Conservation (phyloP, 257 asterid species). For the Ophiorrhiza pumila region DNA sequence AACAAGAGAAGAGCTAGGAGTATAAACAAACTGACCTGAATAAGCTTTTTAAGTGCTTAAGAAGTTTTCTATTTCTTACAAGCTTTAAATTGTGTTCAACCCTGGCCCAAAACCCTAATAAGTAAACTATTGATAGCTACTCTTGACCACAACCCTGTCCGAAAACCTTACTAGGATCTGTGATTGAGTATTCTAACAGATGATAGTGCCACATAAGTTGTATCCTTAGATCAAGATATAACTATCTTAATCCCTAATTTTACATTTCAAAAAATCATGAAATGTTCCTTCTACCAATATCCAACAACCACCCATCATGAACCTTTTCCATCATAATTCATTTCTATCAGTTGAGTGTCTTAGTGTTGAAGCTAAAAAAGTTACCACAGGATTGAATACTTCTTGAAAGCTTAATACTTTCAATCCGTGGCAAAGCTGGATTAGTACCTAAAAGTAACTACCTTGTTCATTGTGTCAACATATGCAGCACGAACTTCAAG, state of each 20-base stretch:
- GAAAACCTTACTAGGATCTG: not conserved
- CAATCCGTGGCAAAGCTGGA: slow-evolving; percentile 18
- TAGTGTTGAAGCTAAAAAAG: not conserved
- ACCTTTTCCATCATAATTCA: not conserved
- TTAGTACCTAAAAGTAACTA: slow-evolving; percentile 26
- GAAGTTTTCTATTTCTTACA: not conserved
- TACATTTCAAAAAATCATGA: not conserved
- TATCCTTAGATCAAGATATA: not conserved
- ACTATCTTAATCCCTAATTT: not conserved
- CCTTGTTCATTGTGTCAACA: slow-evolving; percentile 98
- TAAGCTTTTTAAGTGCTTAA: not conserved
- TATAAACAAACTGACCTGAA: not conserved
- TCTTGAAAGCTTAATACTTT: slow-evolving; percentile 12
- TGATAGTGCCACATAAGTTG: not conserved
- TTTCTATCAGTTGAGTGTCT: not conserved
- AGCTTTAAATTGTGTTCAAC: not conserved
- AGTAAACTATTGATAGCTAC: not conserved
- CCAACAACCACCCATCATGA: not conserved
- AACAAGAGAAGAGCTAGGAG: no score
- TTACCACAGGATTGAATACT: not conserved
- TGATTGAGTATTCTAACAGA: not conserved
- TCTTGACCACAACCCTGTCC: not conserved
- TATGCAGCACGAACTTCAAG: slow-evolving; percentile 92
- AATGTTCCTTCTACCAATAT: not conserved
- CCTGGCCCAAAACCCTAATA: not conserved